These are phyloP conservation scores for Yueomyces sp. DNA, from an alignment of 1,139 yeast species.

Conservation along the genomic window DNA sequence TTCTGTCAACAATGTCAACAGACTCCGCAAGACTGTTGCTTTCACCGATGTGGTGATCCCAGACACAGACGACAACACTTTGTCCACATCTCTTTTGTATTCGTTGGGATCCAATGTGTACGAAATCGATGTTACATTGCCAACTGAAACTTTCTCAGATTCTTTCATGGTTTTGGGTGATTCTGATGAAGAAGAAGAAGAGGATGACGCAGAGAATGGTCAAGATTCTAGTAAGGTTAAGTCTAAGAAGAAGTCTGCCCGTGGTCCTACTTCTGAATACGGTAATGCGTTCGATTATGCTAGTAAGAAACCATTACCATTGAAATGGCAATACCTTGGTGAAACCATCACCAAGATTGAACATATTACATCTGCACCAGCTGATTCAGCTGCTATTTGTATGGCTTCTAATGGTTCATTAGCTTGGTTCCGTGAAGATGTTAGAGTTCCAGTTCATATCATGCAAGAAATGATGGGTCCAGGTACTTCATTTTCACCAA, in stretches of 20 bases:
- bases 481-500: conserved; percentile 17
- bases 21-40: conserved; percentile 12
- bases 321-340: conserved; percentile 21
- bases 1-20: conserved; percentile 10
- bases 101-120: conserved; percentile 22
- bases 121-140: conserved; percentile 19
- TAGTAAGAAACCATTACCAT: conserved; percentile 9
- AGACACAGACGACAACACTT: conserved; percentile 13
- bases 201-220: neutral
- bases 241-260: neutral
- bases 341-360: conserved; percentile 19
- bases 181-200: conserved; percentile 1
- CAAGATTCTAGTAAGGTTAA: conserved; percentile 1
- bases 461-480: conserved; percentile 23
- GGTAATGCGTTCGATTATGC: conserved; percentile 15
- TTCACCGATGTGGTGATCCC: conserved; percentile 20
- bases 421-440: conserved; percentile 22
- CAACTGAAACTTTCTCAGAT: conserved; percentile 14
- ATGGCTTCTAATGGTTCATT: conserved; percentile 22
- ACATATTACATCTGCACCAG: conserved; percentile 12
- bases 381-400: conserved; percentile 15
- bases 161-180: neutral
- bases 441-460: conserved; percentile 21
- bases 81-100: conserved; percentile 17
- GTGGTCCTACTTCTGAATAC: conserved; percentile 11